phyloP scores from a whole-genome alignment of 352 stramenopile species.

The Phytophthora pluvialis region DNA sequence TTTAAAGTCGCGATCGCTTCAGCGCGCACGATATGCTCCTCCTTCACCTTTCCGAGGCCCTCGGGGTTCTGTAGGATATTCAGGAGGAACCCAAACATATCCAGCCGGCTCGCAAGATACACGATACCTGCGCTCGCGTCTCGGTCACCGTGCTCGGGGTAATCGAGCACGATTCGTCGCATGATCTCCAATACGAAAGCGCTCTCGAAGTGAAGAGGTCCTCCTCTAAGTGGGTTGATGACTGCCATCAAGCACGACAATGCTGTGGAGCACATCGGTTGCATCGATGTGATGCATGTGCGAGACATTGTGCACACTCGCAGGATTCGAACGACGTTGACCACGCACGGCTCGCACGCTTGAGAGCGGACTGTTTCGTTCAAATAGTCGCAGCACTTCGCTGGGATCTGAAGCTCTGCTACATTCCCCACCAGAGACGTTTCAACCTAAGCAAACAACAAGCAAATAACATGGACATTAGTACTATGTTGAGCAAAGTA shows the following conservation, averaged over 20 bases:
- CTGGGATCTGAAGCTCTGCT: constrained; percentile 60
- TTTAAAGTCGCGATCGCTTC: constrained; percentile 84
- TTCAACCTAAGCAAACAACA: constrained; percentile 53
- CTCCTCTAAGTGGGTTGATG: constrained; percentile 54
- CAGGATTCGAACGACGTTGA: constrained; percentile 73
- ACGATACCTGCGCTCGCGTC: constrained; percentile 73
- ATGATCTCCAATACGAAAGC: constrained; percentile 79
- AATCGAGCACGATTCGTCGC: constrained; percentile 68
- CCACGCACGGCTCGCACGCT: constrained; percentile 61
- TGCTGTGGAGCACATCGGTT: constrained; percentile 58
- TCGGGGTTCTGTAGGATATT: constrained; percentile 76
- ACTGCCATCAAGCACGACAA: constrained; percentile 64
- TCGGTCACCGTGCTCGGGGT: constrained; percentile 71
- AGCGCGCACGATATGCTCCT: constrained; percentile 64
- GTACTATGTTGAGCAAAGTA: not conserved
- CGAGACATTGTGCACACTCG: constrained; percentile 68
- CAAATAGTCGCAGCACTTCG: constrained; percentile 71
- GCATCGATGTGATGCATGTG: constrained; percentile 59
- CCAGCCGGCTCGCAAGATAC: constrained; percentile 65
- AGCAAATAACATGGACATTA: not conserved
- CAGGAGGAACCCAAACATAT: constrained; percentile 78
- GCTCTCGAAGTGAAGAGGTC: constrained; percentile 67
- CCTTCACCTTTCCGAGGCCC: constrained; percentile 61
- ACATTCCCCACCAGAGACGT: constrained; percentile 62
- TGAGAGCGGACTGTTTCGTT: constrained; percentile 73